These are phyloP conservation scores for Alternaria gaisen DNA, from an alignment of 2,329 filamentous ascomycete species.

Conservation along the genomic window DNA sequence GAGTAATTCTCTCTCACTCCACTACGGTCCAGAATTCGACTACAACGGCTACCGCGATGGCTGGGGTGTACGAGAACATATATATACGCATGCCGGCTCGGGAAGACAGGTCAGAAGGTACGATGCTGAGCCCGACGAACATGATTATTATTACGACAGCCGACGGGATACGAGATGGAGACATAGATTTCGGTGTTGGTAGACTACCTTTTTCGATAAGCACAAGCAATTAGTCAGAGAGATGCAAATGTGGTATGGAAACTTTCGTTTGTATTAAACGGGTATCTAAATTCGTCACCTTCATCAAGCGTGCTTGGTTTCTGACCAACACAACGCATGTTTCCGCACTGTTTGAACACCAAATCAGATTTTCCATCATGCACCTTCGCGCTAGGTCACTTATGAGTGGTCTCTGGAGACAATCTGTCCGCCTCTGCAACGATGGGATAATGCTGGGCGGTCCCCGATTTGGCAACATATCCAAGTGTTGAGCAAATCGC, in stretches of 20 bases:
- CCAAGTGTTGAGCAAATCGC: background rate
- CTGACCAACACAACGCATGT: background rate
- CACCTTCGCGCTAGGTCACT: background rate
- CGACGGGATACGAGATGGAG: background rate
- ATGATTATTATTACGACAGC: background rate
- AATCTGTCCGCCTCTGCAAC: background rate
- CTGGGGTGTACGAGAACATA: background rate
- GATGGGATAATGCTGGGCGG: too few species aligned
- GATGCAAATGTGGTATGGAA: background rate
- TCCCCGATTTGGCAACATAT: background rate
- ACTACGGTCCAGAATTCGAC: background rate
- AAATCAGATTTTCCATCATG: background rate
- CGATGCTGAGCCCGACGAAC: background rate
- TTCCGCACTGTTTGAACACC: background rate
- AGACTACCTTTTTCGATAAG: background rate
- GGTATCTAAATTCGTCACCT: conserved; percentile 23
- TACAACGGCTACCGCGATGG: background rate
- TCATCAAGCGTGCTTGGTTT: conserved; percentile 5
- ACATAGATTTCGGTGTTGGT: background rate
- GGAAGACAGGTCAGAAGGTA: background rate
- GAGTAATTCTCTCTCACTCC: background rate
- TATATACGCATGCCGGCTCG: background rate
- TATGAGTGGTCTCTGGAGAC: background rate
- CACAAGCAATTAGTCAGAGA: background rate
- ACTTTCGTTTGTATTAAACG: conserved; percentile 10